Base-by-base conservation (phyloP, 495 filamentous ascomycete species). In the Neurospora terricola region DNA sequence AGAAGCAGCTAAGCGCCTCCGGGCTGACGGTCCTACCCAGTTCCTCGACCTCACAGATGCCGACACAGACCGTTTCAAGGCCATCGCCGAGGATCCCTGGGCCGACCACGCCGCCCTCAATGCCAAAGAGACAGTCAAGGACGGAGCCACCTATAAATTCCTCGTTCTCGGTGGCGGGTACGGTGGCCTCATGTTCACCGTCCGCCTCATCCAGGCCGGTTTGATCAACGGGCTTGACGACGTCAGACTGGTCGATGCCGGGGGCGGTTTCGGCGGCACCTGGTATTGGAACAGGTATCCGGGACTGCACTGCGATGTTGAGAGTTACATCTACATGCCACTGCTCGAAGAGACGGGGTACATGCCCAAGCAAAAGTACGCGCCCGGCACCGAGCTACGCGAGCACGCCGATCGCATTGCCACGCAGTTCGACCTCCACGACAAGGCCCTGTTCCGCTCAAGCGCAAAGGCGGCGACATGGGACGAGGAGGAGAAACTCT, bases 331-430 rank as follows among this genome's bases (percentile, higher is more conserved):
- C 7, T 88, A 88, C 73, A 73, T 91, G 79, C 88, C 89, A 0
- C 75, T 88, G 14, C 78, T 90, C n/a, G 88, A 90, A 48, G 88
- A 90, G 76, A 90, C 83, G 4, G 87, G 84, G 0, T 90, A 87
- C 73, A 80, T 88, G 70, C 88, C 88, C 0, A 82, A 76, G 30
- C 79, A 82, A 18, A 83, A 81, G 68, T 88, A 87, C 71, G 74
- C 81, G 0, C 62, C 78, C 2, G 86, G 86, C 2, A 37, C 77
- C 0, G 87, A 88, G 78, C 80, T 88, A 21, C 79, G 82, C 3
- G 77, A 85, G 39, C 81, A 89, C 74, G 79, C 83, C 11, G 72
- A 85, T 14, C 71, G 76, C 2, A 77, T 85, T 4, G 83, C 80
- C 16, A 74, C 79, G 68, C 77, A 85, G 71, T 91, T 79, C 77